These are phyloP conservation scores for Danielozyma ontarioensis DNA, from an alignment of 805 yeast species.

Conservation along the genomic window DNA sequence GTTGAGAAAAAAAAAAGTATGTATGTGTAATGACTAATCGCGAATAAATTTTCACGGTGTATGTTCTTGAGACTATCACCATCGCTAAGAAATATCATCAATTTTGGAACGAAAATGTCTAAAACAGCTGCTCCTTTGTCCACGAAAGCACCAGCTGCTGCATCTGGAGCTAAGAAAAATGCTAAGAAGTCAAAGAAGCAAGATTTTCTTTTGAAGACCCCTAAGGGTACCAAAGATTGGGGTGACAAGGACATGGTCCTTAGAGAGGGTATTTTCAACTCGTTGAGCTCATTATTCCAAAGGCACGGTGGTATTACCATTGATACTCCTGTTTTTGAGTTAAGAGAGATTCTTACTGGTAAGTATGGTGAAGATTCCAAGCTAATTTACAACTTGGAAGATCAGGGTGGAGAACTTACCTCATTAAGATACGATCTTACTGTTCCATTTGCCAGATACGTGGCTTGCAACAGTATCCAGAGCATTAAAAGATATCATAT, in stretches of 20 bases:
- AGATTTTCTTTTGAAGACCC: constrained; percentile 80
- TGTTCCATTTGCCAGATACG: constrained; percentile 96
- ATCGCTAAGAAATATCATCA: no score
- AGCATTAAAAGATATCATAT: constrained; percentile 92
- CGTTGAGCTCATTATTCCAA: constrained; percentile 72
- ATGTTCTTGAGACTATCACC: no score
- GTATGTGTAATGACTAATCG: no score
- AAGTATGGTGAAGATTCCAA: constrained; percentile 99
- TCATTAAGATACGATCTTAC: constrained; percentile 95
- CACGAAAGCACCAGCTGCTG: constrained; percentile 2
- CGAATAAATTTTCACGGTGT: no score
- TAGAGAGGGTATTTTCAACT: constrained; percentile 78
- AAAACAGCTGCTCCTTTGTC: constrained; percentile 5
- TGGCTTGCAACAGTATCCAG: constrained; percentile 91
- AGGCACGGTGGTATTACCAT: constrained; percentile 98
- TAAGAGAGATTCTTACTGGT: constrained; percentile 91
- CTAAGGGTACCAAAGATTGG: constrained; percentile 98
- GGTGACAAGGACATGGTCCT: constrained; percentile 96
- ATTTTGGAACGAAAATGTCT: not conserved
- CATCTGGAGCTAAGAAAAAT: constrained; percentile 9
- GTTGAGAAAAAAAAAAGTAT: no score
- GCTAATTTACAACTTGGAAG: constrained; percentile 90
- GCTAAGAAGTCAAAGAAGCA: constrained; percentile 34
- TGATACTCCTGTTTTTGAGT: constrained; percentile 97
- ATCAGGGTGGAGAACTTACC: constrained; percentile 97